Percentiles rank a stretch among this genome's conserved stretches.
Conservation (phyloP, 2,329 filamentous ascomycete genomes). For the Aplosporella prunicola region DNA sequence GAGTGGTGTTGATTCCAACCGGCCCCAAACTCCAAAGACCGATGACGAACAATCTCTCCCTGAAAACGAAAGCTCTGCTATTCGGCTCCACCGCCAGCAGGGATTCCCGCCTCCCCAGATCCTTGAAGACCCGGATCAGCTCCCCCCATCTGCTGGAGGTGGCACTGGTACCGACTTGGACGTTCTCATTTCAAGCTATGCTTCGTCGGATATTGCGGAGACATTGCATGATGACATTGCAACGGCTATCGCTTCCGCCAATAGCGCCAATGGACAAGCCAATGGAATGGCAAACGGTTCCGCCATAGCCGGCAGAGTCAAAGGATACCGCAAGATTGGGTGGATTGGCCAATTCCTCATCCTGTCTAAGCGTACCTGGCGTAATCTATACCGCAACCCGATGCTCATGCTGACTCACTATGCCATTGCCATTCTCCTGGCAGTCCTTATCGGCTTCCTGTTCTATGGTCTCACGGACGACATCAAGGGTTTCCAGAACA, state of each 20-base stretch:
- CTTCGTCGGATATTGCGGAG: slow-evolving; percentile 65
- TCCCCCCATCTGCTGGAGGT: slow-evolving; percentile 48
- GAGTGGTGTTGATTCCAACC: slow-evolving; percentile 31
- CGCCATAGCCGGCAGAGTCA: slow-evolving; percentile 54
- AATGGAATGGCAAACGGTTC: slow-evolving; percentile 45
- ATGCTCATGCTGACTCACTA: slow-evolving; percentile 99
- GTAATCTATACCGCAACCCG: slow-evolving; percentile 92
- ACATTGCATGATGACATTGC: slow-evolving; percentile 70
- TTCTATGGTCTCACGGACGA: slow-evolving; percentile 96
- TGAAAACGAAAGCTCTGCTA: slow-evolving; percentile 41
- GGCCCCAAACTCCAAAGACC: slow-evolving; percentile 52
- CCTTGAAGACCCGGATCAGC: slow-evolving; percentile 58
- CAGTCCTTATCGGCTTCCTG: slow-evolving; percentile 86
- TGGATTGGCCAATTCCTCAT: slow-evolving; percentile 78
- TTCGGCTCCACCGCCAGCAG: slow-evolving; percentile 47
- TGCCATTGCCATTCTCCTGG: slow-evolving; percentile 88
- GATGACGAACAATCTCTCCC: slow-evolving; percentile 46
- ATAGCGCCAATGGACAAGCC: slow-evolving; percentile 56
- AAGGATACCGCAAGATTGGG: slow-evolving; percentile 73
- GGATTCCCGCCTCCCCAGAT: slow-evolving; percentile 49
- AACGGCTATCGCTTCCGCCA: slow-evolving; percentile 54
- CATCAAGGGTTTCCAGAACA: slow-evolving; percentile 95
- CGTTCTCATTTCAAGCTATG: slow-evolving; percentile 65
- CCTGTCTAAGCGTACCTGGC: slow-evolving; percentile 85
- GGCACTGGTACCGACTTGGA: slow-evolving; percentile 68